A percentile compares a stretch with the other conserved stretches of the same genome.
Evolutionary conservation across 495 filamentous ascomycete genomes (phyloP).

Genomic region (Talaromyces nanjingensis): DNA sequence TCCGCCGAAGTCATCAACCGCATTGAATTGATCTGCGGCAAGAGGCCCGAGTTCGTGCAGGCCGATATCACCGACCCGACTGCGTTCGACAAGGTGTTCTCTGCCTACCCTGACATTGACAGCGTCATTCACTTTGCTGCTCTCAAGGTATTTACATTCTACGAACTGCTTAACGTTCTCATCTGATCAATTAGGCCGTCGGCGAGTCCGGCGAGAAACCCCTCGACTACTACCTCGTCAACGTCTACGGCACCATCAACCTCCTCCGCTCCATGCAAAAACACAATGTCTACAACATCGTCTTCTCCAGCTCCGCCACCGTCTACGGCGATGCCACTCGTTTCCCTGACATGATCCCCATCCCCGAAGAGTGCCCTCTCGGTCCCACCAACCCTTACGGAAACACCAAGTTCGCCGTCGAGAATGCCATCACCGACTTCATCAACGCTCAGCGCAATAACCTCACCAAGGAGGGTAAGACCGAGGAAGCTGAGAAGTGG

Average conservation of each 20-base stretch:
- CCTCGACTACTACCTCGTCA: slow-evolving; percentile 94
- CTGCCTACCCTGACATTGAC: slow-evolving; percentile 85
- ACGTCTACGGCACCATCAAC: slow-evolving; percentile 87
- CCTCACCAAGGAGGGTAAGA: slow-evolving; percentile 69
- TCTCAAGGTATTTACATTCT: slow-evolving; percentile 59
- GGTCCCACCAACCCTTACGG: slow-evolving; percentile 97
- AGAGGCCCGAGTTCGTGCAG: slow-evolving; percentile 78
- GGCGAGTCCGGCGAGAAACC: slow-evolving; percentile 94
- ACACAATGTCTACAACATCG: slow-evolving; percentile 89
- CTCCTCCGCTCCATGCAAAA: slow-evolving; percentile 82
- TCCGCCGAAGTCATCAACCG: slow-evolving; percentile 82
- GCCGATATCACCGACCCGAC: slow-evolving; percentile 81
- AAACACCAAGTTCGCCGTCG: slow-evolving; percentile 86
- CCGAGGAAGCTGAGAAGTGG: slow-evolving; percentile 65
- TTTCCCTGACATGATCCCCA: slow-evolving; percentile 96
- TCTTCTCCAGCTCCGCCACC: slow-evolving; percentile 94
- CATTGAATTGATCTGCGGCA: slow-evolving; percentile 88
- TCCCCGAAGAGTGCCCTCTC: slow-evolving; percentile 92
- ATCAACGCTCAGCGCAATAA: slow-evolving; percentile 83
- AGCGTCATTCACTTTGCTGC: slow-evolving; percentile 98
- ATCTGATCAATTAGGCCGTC: slow-evolving; percentile 57
- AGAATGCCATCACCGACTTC: slow-evolving; percentile 84
- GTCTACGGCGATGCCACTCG: slow-evolving; percentile 98
- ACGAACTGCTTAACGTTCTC: background rate
- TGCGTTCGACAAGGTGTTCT: slow-evolving; percentile 80